Conservation (phyloP, 2,329 filamentous ascomycete species). For the Pseudocercospora pini-densiflorae region DNA sequence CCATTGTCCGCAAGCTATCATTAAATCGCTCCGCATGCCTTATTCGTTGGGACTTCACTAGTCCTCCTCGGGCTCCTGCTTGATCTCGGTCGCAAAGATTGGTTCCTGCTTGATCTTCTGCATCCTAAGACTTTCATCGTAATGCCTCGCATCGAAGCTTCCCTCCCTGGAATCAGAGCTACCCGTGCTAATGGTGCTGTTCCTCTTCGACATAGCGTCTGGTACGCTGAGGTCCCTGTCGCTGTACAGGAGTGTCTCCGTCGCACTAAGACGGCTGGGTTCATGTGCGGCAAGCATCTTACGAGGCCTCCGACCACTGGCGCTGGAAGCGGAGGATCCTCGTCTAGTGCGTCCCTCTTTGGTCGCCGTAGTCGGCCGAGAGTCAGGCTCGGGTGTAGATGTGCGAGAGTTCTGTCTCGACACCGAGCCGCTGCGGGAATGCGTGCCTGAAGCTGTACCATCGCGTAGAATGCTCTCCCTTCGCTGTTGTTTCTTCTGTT, state of each 20-base stretch:
- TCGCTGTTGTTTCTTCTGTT: slow-evolving; percentile 26
- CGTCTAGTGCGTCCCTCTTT: slow-evolving; percentile 29
- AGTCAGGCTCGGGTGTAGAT: slow-evolving; percentile 32
- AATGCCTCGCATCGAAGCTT: slow-evolving; percentile 23
- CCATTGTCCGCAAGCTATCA: background rate
- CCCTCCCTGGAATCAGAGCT: slow-evolving; percentile 23
- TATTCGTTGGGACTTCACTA: background rate
- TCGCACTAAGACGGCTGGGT: slow-evolving; percentile 34
- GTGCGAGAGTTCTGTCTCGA: slow-evolving; percentile 30
- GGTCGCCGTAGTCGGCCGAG: slow-evolving; percentile 12
- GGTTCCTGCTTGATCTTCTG: slow-evolving; percentile 23
- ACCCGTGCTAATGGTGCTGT: slow-evolving; percentile 28
- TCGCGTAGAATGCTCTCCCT: slow-evolving; percentile 31
- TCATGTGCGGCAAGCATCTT: slow-evolving; percentile 24
- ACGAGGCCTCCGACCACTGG: slow-evolving; percentile 27
- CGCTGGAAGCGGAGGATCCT: slow-evolving; percentile 30
- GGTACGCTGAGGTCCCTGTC: slow-evolving; percentile 15
- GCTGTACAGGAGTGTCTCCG: slow-evolving; percentile 36
- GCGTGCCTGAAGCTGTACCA: slow-evolving; percentile 28
- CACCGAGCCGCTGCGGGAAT: slow-evolving; percentile 29
- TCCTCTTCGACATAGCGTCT: slow-evolving; percentile 23
- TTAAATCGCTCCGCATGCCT: background rate
- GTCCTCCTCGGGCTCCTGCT: slow-evolving; percentile 31
- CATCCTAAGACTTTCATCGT: slow-evolving; percentile 8
- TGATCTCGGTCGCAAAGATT: slow-evolving; percentile 31